Percentiles rank a stretch among this genome's conserved stretches.
Conservation (phyloP, 345 rosid species). For the Psidium guajava region DNA sequence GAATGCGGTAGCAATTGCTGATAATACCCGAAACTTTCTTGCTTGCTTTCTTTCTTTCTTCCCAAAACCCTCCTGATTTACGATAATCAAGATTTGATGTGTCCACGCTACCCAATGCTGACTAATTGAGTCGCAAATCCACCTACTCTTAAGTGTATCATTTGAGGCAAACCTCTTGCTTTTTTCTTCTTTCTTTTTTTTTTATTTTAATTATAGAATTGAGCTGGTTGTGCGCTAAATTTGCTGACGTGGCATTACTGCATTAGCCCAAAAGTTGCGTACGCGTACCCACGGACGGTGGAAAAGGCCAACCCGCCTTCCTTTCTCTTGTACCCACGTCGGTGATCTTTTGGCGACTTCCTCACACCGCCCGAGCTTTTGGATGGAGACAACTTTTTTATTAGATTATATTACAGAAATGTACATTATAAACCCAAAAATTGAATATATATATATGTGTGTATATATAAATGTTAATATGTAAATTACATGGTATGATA, state of each 20-base stretch:
- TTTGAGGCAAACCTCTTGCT: neutral
- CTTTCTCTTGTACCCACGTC: too few relatives aligned
- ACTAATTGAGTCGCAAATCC: neutral
- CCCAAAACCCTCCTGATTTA: neutral
- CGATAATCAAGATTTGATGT: neutral
- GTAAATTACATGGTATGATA: neutral
- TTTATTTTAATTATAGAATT: neutral
- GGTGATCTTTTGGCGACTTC: neutral
- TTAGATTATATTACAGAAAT: neutral
- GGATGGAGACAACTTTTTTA: neutral
- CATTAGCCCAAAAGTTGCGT: neutral
- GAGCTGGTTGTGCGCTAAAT: neutral
- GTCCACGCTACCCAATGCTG: neutral
- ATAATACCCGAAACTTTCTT: neutral
- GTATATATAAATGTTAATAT: neutral
- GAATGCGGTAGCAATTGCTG: neutral
- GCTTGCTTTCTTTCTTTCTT: neutral
- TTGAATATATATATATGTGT: too few relatives aligned
- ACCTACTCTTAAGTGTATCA: neutral
- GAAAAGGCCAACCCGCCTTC: neutral
- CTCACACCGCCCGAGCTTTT: neutral
- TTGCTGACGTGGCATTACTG: neutral
- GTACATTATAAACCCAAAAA: neutral
- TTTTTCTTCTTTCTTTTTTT: neutral
- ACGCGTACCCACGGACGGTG: neutral